These are phyloP conservation scores for Geotrichum citri-aurantii DNA, from an alignment of 1,139 yeast genomes.

Conservation along the genomic window DNA sequence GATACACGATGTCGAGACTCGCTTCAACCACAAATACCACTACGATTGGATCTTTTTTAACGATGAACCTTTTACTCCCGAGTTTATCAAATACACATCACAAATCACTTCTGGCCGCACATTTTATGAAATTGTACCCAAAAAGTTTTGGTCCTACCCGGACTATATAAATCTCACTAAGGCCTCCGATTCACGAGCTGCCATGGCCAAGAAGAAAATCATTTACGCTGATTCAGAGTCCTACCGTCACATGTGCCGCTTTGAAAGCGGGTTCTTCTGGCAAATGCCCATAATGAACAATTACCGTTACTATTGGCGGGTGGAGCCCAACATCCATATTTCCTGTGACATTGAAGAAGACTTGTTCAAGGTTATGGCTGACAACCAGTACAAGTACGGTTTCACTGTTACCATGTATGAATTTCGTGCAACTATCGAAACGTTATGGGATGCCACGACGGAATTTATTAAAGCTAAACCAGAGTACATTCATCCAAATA, in stretches of 20 bases:
- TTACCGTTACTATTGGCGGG: constrained; percentile 90
- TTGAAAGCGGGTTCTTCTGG: constrained; percentile 84
- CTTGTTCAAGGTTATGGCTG: constrained; percentile 73
- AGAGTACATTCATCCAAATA: constrained; percentile 56
- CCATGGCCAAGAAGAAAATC: constrained; percentile 44
- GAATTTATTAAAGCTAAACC: constrained; percentile 61
- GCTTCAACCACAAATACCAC: constrained; percentile 59
- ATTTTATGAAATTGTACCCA: constrained; percentile 58
- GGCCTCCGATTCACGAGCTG: constrained; percentile 48
- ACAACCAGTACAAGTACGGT: constrained; percentile 65
- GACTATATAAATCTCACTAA: constrained; percentile 53
- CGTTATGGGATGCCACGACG: constrained; percentile 75
- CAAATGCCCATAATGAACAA: constrained; percentile 65
- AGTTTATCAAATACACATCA: constrained; percentile 42
- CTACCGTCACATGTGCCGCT: constrained; percentile 87
- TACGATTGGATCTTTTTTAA: constrained; percentile 79
- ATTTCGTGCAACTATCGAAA: constrained; percentile 67
- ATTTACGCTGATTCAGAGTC: constrained; percentile 62
- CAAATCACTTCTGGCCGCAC: constrained; percentile 54
- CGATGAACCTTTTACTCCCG: constrained; percentile 51
- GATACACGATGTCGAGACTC: constrained; percentile 58
- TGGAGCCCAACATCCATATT: constrained; percentile 77
- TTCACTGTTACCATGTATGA: constrained; percentile 80
- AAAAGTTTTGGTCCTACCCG: constrained; percentile 70
- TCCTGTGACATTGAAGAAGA: constrained; percentile 80